Base-by-base conservation (phyloP, 345 rosid genomes). In the Pugionium cornutum region DNA sequence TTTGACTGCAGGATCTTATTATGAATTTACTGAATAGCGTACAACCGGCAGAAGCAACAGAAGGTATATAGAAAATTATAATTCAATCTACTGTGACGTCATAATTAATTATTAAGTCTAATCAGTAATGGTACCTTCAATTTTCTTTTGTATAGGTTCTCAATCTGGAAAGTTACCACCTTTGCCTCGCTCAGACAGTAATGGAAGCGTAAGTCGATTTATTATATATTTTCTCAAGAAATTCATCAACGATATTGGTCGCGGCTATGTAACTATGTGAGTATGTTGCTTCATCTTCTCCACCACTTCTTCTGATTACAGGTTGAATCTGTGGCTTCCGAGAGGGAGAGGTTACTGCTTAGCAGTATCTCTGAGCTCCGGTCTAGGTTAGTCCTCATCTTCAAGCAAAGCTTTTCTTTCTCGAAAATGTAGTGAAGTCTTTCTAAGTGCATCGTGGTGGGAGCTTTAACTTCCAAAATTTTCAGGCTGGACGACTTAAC, bases 81-180 rank as follows among this genome's bases (percentile, higher is more conserved):
- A 55, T 61, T 43, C 54, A 31, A 40, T 68, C 34, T 30, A 36
- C 18, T 60, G 9, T 18, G 70, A 64, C 49, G 11, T 58, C 49
- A 43, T 45, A 35, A 60, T 10, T 5, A 4, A 10, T 39, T 60
- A 68, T 50, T 50, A 49, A 64, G 3, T 4, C 1, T 41, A 18
- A 39, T 40, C 25, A 11, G n/a, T 46, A 29, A 53, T 3, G 5
- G 9, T 55, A 35, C 51, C 41, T 64, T 53, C 41, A 34, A n/a
- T n/a, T n/a, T n/a, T 55, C 35, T 6, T 60, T 70, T 53, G 77
- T 78, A 47, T 86, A 91, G 95, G 72, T 52, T 58, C 76, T 67
- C 97, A 83, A 76, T 87, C 84, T 60, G 96, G 97, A 60, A 95
- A 91, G 80, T 82, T 89, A 80, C 96, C 91, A 25, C 87, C 83